Percentiles rank a stretch among this genome's conserved stretches.
Evolutionary conservation across 106 monocot genomes (phyloP).

Genomic region (Chionographis japonica): DNA sequence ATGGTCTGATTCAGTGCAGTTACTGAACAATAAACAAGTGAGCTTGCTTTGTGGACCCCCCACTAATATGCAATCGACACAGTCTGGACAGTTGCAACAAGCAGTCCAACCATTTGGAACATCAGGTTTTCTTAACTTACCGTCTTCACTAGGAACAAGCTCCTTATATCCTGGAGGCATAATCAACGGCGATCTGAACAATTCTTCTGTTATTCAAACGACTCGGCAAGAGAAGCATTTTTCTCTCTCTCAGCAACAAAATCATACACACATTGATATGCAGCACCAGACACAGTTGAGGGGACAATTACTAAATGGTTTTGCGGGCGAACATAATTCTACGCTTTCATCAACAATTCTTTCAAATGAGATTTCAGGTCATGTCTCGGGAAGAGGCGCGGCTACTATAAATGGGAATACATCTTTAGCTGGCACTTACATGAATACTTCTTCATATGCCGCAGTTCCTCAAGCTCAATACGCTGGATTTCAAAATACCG

Average conservation of each 20-base stretch:
- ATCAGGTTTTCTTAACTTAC: background rate
- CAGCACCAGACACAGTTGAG: conserved; percentile 4
- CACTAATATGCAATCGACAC: background rate
- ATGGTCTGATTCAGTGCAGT: background rate
- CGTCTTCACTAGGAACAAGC: conserved; percentile 11
- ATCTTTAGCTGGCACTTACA: background rate
- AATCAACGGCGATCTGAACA: conserved; percentile 3
- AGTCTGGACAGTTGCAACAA: conserved; percentile 17
- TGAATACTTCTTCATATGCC: conserved; percentile 11
- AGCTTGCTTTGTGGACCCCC: conserved; percentile 8
- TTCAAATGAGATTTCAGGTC: conserved; percentile 3
- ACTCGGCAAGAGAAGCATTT: conserved; percentile 19
- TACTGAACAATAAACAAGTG: conserved; percentile 9
- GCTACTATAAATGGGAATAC: background rate
- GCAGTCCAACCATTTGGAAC: conserved; percentile 4
- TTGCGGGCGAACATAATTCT: conserved; percentile 2
- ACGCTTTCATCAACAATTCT: conserved; percentile 1
- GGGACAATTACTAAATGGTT: conserved; percentile 12
- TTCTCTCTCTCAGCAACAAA: conserved; percentile 20
- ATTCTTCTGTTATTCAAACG: conserved; percentile 15
- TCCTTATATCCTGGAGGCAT: conserved; percentile 13
- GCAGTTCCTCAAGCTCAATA: conserved; percentile 5
- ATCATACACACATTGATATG: background rate
- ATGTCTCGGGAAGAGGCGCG: background rate
- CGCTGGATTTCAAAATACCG: conserved; percentile 6